Percentiles rank a stretch among this genome's conserved stretches.
These are phyloP conservation scores for Primulina huaijiensis DNA, from an alignment of 257 asterid genomes.

Conservation along the genomic window DNA sequence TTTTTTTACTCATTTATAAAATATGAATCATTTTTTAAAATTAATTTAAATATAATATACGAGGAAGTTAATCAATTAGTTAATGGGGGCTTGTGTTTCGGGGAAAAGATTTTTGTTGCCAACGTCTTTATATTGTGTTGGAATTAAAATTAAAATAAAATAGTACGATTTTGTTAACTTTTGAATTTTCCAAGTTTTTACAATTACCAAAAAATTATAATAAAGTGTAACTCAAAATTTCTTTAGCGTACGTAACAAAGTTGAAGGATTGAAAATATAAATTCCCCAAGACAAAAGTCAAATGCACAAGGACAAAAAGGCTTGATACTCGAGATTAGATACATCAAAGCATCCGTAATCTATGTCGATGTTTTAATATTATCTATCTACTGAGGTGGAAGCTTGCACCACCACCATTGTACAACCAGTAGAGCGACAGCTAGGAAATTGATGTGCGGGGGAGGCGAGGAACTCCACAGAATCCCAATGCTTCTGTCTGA, in stretches of 20 bases:
- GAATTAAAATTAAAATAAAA: too few species aligned
- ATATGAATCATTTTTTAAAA: too few species aligned
- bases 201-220: background rate
- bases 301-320: conserved; percentile 37
- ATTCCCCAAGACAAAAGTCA: conserved; percentile 43
- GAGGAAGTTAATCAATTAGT: too few species aligned
- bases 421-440: conserved; percentile 1
- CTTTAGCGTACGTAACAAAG: conserved; percentile 43
- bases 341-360: conserved; percentile 37
- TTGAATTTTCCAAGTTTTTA: too few species aligned
- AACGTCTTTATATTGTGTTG: too few species aligned
- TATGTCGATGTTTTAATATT: background rate
- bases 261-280: conserved; percentile 3
- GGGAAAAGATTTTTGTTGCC: too few species aligned
- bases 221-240: conserved; percentile 26
- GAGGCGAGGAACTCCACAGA: conserved; percentile 38
- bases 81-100: too few species aligned
- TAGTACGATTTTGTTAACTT: too few species aligned
- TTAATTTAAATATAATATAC: too few species aligned
- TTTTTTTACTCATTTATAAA: too few species aligned
- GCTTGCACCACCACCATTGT: background rate
- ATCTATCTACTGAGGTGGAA: background rate
- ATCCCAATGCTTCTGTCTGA: conserved; percentile 72
- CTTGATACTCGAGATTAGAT: background rate
- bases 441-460: conserved; percentile 19